These are phyloP conservation scores for Pythium aristosporum DNA, from an alignment of 352 stramenopile genomes.

Conservation along the genomic window DNA sequence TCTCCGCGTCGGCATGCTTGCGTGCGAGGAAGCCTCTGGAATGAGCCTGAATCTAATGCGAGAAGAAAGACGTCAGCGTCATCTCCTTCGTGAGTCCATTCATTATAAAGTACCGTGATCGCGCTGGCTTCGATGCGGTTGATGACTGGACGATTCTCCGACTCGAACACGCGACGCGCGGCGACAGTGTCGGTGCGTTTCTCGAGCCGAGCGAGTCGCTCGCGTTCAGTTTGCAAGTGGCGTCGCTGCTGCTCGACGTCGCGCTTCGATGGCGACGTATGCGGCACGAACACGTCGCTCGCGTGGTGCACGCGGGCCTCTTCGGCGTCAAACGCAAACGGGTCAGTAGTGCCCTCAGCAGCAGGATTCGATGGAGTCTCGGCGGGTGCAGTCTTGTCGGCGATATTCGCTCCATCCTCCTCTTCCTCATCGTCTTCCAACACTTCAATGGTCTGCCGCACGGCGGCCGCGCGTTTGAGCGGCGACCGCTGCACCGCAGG, in stretches of 20 bases:
- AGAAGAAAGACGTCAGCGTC: not conserved
- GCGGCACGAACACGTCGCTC: constrained; percentile 61
- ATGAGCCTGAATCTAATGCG: constrained; percentile 60
- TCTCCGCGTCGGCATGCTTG: constrained; percentile 29
- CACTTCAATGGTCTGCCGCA: constrained; percentile 65
- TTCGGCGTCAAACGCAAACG: constrained; percentile 53
- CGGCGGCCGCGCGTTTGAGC: constrained; percentile 30
- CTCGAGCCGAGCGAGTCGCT: constrained; percentile 36
- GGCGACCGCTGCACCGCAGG: constrained; percentile 16
- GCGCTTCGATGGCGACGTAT: constrained; percentile 23
- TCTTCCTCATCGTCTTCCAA: constrained; percentile 41
- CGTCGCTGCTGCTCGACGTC: constrained; percentile 41
- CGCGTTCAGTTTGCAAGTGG: constrained; percentile 39
- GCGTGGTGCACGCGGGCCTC: constrained; percentile 52
- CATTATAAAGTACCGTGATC: constrained; percentile 27
- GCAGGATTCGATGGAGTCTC: not conserved
- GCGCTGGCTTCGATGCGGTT: constrained; percentile 56
- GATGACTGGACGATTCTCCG: constrained; percentile 21
- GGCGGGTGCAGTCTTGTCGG: not conserved
- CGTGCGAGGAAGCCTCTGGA: constrained; percentile 54
- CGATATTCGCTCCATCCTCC: constrained; percentile 1
- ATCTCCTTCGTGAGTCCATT: not conserved
- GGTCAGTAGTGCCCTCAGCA: constrained; percentile 19
- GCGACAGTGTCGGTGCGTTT: constrained; percentile 19
- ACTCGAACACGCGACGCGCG: constrained; percentile 25